These are phyloP conservation scores for Solanum sejunctum DNA, from an alignment of 257 asterid species.

Conservation along the genomic window DNA sequence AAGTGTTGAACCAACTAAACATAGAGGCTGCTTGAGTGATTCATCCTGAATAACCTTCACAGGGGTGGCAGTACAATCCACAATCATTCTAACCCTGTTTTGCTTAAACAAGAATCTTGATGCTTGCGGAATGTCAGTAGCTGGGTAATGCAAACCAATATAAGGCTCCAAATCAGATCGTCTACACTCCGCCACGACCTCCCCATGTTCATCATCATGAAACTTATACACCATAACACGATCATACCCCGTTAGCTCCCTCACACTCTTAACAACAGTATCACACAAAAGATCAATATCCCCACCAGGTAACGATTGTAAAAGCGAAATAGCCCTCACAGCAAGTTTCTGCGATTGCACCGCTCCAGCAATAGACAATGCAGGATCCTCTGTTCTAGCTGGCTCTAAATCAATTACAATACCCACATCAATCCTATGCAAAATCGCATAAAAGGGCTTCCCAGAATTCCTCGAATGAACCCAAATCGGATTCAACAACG, in stretches of 20 bases:
- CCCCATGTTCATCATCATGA: constrained; percentile 60
- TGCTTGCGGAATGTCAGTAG: constrained; percentile 51
- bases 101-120: constrained; percentile 46
- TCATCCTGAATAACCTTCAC: constrained; percentile 33
- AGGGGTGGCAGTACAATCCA: constrained; percentile 33
- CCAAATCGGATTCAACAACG: constrained; percentile 44
- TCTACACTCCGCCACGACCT: constrained; percentile 44
- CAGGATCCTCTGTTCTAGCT: constrained; percentile 49
- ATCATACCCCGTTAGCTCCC: constrained; percentile 44
- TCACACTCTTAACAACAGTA: constrained; percentile 40
- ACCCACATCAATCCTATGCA: constrained; percentile 50
- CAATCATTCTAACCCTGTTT: constrained; percentile 44
- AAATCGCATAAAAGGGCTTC: constrained; percentile 42
- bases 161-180: constrained; percentile 42
- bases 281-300: constrained; percentile 37
- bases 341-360: constrained; percentile 55
- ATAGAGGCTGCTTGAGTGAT: constrained; percentile 31
- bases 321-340: constrained; percentile 36
- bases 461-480: constrained; percentile 31
- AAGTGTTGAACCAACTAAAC: constrained; percentile 47
- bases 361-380: constrained; percentile 42
- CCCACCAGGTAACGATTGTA: constrained; percentile 55
- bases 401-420: constrained; percentile 53
- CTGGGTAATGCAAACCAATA: constrained; percentile 45
- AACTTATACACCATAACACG: constrained; percentile 52